phyloP scores from a whole-genome alignment of 257 asterid species.

The Nicotiana paniculata region DNA sequence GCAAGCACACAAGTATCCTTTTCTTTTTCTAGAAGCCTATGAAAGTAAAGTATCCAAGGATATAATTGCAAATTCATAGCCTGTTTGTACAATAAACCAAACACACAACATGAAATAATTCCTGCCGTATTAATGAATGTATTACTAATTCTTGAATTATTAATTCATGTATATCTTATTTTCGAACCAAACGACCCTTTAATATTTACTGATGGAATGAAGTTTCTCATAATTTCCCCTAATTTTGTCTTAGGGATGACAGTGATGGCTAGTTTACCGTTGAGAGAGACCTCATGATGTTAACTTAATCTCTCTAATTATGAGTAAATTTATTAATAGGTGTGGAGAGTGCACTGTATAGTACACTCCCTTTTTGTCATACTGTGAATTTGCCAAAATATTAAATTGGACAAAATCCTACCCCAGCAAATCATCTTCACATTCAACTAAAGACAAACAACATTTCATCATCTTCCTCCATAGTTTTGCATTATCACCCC shows the following conservation, averaged over 20 bases:
- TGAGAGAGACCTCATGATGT: neutral
- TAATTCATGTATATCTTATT: no score
- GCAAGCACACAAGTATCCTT: no score
- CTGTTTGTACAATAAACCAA: no score
- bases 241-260: neutral
- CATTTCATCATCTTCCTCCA: constrained; percentile 24
- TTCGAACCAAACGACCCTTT: no score
- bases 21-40: no score
- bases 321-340: neutral
- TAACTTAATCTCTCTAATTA: neutral
- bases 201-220: no score
- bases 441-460: constrained; percentile 18
- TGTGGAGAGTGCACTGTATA: neutral
- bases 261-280: neutral
- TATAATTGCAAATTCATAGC: no score
- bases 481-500: neutral
- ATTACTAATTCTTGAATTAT: no score
- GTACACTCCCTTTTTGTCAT: neutral
- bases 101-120: no score
- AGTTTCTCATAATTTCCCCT: no score
- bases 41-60: no score
- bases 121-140: no score
- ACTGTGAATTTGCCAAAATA: neutral
- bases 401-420: neutral
- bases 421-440: neutral